These are phyloP conservation scores for Fusarium circinatum DNA, from an alignment of 2,329 filamentous ascomycete genomes.

Conservation along the genomic window DNA sequence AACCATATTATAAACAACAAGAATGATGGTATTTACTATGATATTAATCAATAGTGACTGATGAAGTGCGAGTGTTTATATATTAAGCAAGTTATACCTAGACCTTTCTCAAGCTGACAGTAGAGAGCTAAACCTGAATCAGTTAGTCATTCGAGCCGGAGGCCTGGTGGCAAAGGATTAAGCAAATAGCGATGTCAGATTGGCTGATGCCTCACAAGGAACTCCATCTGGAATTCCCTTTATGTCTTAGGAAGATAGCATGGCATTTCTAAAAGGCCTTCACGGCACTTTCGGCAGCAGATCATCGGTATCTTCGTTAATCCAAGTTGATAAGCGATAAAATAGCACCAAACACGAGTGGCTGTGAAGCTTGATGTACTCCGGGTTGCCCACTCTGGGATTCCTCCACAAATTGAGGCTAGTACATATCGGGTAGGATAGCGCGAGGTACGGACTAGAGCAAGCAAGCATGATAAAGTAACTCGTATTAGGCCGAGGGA, in stretches of 20 bases:
- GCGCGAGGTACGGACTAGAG: background rate
- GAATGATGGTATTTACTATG: accelerated
- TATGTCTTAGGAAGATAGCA: background rate
- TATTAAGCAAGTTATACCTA: background rate
- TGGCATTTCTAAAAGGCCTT: accelerated
- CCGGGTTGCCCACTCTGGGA: background rate
- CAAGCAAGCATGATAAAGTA: background rate
- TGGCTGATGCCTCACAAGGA: background rate
- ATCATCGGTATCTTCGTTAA: background rate
- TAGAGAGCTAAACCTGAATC: background rate
- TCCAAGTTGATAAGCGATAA: background rate
- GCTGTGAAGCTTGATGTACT: background rate
- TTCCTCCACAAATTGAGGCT: background rate
- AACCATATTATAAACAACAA: accelerated
- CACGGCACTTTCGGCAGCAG: background rate
- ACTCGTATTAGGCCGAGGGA: background rate
- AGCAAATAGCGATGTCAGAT: background rate
- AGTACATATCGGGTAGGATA: background rate
- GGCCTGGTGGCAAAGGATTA: background rate
- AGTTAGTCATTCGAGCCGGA: background rate
- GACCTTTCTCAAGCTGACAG: background rate
- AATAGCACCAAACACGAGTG: background rate
- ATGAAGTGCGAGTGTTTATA: background rate
- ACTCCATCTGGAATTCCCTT: background rate
- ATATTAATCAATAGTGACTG: background rate